phyloP scores from a whole-genome alignment of 371 early-diverging fungal genomes.

The Nematocida major region DNA sequence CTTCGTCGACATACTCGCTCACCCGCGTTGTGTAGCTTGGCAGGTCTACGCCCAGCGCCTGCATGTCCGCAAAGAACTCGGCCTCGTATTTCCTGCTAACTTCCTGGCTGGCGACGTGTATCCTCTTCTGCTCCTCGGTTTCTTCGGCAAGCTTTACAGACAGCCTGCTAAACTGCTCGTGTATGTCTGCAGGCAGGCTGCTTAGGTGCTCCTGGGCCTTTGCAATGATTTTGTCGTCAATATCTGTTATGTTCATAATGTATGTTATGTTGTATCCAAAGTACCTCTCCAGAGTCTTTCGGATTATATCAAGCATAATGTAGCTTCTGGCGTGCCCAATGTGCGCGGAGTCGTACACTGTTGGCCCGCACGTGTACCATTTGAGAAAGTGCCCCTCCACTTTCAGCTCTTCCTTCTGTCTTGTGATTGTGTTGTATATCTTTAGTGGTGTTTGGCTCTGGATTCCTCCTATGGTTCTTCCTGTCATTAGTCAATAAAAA shows the following conservation, averaged over 20 bases:
- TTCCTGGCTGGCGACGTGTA: conserved; percentile 24
- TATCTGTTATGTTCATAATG: conserved; percentile 98
- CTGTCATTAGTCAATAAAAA: background rate
- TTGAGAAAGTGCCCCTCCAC: conserved; percentile 37
- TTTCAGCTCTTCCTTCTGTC: conserved; percentile 31
- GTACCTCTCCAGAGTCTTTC: conserved; percentile 86
- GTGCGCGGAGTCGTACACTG: conserved; percentile 94
- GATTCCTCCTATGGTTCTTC: background rate
- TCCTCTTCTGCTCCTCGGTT: conserved; percentile 31
- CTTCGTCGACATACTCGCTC: conserved; percentile 90
- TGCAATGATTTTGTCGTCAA: conserved; percentile 83
- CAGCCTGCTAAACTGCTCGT: background rate
- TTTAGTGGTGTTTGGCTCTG: conserved; percentile 13
- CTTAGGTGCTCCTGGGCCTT: conserved; percentile 52
- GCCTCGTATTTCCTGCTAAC: conserved; percentile 85
- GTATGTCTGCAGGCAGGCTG: background rate
- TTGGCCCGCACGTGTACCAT: conserved; percentile 82
- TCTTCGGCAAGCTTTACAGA: conserved; percentile 6
- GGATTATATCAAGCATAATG: conserved; percentile 83
- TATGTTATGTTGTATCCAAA: conserved; percentile 83
- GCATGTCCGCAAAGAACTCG: conserved; percentile 90
- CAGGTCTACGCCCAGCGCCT: conserved; percentile 72
- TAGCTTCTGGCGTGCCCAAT: conserved; percentile 96
- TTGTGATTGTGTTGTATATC: conserved; percentile 46
- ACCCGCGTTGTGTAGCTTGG: conserved; percentile 91